Conservation (phyloP, 495 filamentous ascomycete species). For the Glutinoglossum americanum region DNA sequence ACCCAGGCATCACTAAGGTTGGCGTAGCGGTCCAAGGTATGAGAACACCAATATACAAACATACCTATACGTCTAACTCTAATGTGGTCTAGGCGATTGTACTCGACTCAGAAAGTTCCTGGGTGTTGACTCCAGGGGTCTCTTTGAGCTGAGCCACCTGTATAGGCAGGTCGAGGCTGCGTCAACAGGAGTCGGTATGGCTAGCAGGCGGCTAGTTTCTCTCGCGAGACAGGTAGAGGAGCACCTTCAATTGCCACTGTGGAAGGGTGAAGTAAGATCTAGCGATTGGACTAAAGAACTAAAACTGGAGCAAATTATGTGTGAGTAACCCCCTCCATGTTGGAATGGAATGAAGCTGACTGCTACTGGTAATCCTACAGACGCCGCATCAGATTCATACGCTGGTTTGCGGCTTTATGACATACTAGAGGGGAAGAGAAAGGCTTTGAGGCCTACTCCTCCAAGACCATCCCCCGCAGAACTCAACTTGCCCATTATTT, state of each 20-base stretch:
- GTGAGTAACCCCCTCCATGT: slow-evolving; percentile 22
- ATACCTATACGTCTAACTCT: neutral
- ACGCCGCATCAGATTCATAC: slow-evolving; percentile 71
- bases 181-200: slow-evolving; percentile 21
- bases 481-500: slow-evolving; percentile 4
- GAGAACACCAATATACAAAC: neutral
- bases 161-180: slow-evolving; percentile 51
- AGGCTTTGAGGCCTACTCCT: slow-evolving; percentile 40
- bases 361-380: slow-evolving; percentile 17
- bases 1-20: slow-evolving; percentile 45
- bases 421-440: slow-evolving; percentile 41
- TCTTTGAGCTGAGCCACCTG: slow-evolving; percentile 64
- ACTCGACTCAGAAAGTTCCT: slow-evolving; percentile 46
- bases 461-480: slow-evolving; percentile 30
- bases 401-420: slow-evolving; percentile 55
- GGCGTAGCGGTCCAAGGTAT: slow-evolving; percentile 29
- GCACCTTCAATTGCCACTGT: slow-evolving; percentile 52
- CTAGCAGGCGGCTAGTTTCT: slow-evolving; percentile 44
- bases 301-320: slow-evolving; percentile 43
- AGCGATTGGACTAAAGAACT: slow-evolving; percentile 50
- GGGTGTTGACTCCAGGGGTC: slow-evolving; percentile 34
- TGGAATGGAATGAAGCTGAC: neutral
- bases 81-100: slow-evolving; percentile 30
- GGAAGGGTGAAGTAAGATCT: slow-evolving; percentile 47
- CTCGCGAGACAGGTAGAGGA: slow-evolving; percentile 47